These are phyloP conservation scores for Starmerella floris DNA, from an alignment of 805 yeast species.

Conservation along the genomic window DNA sequence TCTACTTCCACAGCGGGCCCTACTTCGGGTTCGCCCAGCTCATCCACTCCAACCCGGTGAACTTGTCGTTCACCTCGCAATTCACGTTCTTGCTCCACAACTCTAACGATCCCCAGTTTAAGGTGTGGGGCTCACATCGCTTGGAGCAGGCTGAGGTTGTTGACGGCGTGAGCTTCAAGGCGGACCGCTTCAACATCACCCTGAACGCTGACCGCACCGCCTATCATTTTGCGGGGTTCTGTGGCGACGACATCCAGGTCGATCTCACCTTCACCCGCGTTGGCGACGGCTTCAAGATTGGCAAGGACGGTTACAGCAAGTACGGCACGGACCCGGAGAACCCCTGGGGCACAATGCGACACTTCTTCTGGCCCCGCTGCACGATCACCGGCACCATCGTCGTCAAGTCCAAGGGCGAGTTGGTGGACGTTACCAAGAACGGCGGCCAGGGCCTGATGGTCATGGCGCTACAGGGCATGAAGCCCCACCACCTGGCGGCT, in stretches of 20 bases:
- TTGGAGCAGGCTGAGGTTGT: constrained; percentile 62
- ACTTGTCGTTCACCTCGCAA: constrained; percentile 72
- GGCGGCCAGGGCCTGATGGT: constrained; percentile 59
- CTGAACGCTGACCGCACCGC: constrained; percentile 40
- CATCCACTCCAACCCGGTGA: constrained; percentile 84
- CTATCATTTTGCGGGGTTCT: constrained; percentile 45
- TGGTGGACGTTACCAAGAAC: constrained; percentile 24
- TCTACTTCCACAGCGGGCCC: constrained; percentile 57
- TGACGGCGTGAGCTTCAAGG: constrained; percentile 55
- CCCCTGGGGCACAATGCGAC: constrained; percentile 98
- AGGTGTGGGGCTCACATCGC: constrained; percentile 84
- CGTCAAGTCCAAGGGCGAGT: constrained; percentile 28
- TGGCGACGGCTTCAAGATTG: constrained; percentile 74
- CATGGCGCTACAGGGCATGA: constrained; percentile 97
- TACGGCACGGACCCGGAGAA: constrained; percentile 72
- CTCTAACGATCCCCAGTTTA: constrained; percentile 36
- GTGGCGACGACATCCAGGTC: constrained; percentile 54
- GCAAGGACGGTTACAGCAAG: constrained; percentile 69
- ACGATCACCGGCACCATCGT: constrained; percentile 50
- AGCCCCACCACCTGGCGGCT: constrained; percentile 97
- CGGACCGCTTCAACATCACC: constrained; percentile 55
- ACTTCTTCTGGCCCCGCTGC: constrained; percentile 91
- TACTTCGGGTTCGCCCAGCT: constrained; percentile 82
- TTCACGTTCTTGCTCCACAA: constrained; percentile 75
- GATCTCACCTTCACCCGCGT: constrained; percentile 47